These are phyloP conservation scores for Phaffia australis DNA, from an alignment of 768 basidiomycete species.

Conservation along the genomic window DNA sequence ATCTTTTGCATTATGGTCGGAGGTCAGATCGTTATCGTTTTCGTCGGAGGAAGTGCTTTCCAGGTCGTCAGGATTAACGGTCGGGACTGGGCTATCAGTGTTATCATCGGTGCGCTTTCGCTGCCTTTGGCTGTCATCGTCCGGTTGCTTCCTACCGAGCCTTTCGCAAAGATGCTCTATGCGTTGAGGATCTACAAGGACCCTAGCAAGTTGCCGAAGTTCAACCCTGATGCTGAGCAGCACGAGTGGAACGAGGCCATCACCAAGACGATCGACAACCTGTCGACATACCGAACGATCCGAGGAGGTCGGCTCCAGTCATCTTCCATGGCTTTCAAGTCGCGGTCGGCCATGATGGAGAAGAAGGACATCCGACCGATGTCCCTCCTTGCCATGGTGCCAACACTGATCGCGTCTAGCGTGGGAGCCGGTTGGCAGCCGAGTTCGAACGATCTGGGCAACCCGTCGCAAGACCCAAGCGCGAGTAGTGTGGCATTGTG, in stretches of 20 bases:
- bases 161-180: slow-evolving; percentile 47
- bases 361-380: slow-evolving; percentile 41
- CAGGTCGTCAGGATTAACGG: slow-evolving; percentile 67
- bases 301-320: slow-evolving; percentile 81
- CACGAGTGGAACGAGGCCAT: slow-evolving; percentile 64
- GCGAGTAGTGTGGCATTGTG: slow-evolving; percentile 68
- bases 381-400: slow-evolving; percentile 64
- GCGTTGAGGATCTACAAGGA: slow-evolving; percentile 44
- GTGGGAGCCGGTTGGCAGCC: slow-evolving; percentile 58
- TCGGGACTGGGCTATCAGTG: slow-evolving; percentile 84
- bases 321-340: slow-evolving; percentile 56
- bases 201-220: slow-evolving; percentile 21
- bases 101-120: slow-evolving; percentile 75
- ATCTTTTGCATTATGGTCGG: slow-evolving; percentile 47
- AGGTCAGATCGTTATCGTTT: slow-evolving; percentile 77
- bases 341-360: slow-evolving; percentile 50
- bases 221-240: slow-evolving; percentile 31
- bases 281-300: slow-evolving; percentile 65
- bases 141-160: slow-evolving; percentile 67
- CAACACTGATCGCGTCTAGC: slow-evolving; percentile 60
- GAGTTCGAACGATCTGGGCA: slow-evolving; percentile 46
- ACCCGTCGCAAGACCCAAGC: slow-evolving; percentile 42
- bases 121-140: slow-evolving; percentile 77
- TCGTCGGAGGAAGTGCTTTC: slow-evolving; percentile 84
- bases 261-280: slow-evolving; percentile 70